Percentiles rank a stretch among this genome's conserved stretches.
phyloP scores from a whole-genome alignment of 768 basidiomycete species.

The Xerocomellus intermedius region DNA sequence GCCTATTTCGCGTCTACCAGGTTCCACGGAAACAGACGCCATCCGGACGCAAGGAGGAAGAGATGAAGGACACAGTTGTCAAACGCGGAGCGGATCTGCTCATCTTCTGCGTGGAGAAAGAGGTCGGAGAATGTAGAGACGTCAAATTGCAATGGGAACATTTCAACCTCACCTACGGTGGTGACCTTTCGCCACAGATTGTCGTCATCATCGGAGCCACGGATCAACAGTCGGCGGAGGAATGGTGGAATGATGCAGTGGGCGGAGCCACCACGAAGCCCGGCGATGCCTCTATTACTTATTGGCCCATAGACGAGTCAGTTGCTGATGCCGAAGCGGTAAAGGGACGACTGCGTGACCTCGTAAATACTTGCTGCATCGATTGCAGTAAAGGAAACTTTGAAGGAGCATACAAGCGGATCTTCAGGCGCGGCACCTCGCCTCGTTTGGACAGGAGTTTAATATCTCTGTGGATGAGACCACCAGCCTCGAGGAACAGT shows the following conservation, averaged over 20 bases:
- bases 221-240: constrained; percentile 15
- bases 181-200: constrained; percentile 26
- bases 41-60: not conserved
- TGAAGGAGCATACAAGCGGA: not conserved
- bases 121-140: not conserved
- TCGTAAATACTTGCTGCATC: constrained; percentile 24
- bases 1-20: constrained; percentile 19
- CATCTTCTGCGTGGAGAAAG: constrained; percentile 20
- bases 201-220: constrained; percentile 20
- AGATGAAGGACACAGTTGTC: constrained; percentile 7
- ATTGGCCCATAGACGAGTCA: constrained; percentile 14
- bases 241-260: constrained; percentile 19
- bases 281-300: constrained; percentile 11
- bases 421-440: constrained; percentile 11
- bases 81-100: constrained; percentile 26
- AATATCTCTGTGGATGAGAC: not conserved
- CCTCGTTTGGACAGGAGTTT: constrained; percentile 6
- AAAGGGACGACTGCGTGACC: constrained; percentile 5
- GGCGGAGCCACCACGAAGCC: not conserved
- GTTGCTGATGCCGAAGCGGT: not conserved
- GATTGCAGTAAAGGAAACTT: constrained; percentile 21
- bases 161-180: constrained; percentile 23
- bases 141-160: constrained; percentile 24
- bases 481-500: not conserved
- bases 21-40: constrained; percentile 9